Evolutionary conservation across 2,329 filamentous ascomycete genomes (phyloP).

Genomic region (Botryotinia globosa): DNA sequence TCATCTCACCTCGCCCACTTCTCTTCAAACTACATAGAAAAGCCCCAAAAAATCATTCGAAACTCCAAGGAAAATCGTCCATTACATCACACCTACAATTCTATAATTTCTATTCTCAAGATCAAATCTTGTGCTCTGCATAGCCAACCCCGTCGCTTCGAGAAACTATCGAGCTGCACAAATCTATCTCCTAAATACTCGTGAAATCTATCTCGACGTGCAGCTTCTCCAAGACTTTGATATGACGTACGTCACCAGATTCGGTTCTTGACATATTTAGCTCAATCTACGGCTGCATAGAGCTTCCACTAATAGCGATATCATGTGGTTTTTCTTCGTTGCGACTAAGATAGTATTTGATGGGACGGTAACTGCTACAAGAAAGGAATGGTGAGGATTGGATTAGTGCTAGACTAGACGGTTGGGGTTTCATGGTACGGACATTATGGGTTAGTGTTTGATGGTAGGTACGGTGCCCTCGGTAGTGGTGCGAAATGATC

Average conservation of each 20-base stretch:
- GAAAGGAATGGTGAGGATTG: background rate
- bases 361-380: background rate
- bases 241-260: background rate
- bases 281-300: background rate
- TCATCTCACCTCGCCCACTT: background rate
- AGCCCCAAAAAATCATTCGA: fast-evolving
- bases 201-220: background rate
- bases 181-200: background rate
- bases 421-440: background rate
- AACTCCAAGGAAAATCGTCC: fast-evolving
- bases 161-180: background rate
- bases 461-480: no score
- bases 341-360: background rate
- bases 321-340: background rate
- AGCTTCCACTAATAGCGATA: background rate
- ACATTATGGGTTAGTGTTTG: background rate
- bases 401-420: fast-evolving
- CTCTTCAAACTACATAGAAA: background rate
- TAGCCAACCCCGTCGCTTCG: no score
- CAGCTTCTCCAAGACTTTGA: fast-evolving
- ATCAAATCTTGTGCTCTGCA: no score
- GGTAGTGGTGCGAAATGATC: no score
- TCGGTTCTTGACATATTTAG: background rate
- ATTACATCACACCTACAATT: background rate
- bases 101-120: no score